A percentile compares a stretch with the other conserved stretches of the same genome.
Evolutionary conservation across 129 eudicot species (phyloP).

Genomic region (Centella asiatica): DNA sequence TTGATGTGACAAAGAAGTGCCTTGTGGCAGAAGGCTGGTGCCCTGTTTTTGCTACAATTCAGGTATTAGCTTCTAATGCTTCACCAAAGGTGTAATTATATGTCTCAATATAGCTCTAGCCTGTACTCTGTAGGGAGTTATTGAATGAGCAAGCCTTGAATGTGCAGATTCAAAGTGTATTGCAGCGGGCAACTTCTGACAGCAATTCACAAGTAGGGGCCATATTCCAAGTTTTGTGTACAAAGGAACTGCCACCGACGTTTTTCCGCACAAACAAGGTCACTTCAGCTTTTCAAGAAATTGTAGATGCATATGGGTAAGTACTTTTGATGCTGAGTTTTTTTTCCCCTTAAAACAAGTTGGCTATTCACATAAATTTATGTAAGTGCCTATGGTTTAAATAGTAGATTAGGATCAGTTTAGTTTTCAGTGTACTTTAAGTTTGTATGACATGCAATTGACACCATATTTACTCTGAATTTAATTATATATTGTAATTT

Average conservation of each 20-base stretch:
- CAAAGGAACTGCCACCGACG: constrained; percentile 78
- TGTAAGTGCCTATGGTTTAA: too few relatives aligned
- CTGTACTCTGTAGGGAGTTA: background rate
- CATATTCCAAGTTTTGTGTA: constrained; percentile 65
- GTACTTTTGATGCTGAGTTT: background rate
- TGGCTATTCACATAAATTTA: too few relatives aligned
- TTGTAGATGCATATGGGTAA: constrained; percentile 95
- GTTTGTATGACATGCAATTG: too few relatives aligned
- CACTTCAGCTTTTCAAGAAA: constrained; percentile 75
- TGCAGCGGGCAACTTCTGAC: constrained; percentile 53
- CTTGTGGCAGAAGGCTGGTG: constrained; percentile 98
- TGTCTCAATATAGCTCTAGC: background rate
- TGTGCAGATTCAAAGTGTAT: constrained; percentile 55
- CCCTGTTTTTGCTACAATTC: constrained; percentile 61
- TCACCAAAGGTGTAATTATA: too few relatives aligned
- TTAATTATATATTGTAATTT: too few relatives aligned
- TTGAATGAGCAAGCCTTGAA: background rate
- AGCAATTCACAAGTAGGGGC: constrained; percentile 77
- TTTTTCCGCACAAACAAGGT: constrained; percentile 78
- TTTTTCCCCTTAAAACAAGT: too few relatives aligned
- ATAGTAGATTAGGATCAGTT: background rate
- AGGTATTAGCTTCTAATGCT: constrained; percentile 42
- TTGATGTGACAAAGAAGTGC: constrained; percentile 88
- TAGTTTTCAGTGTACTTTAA: too few relatives aligned
- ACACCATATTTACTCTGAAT: too few relatives aligned